A percentile compares a stretch with the other conserved stretches of the same genome.
Conservation (phyloP, 140 eudicot species). For the Bidens hawaiensis region DNA sequence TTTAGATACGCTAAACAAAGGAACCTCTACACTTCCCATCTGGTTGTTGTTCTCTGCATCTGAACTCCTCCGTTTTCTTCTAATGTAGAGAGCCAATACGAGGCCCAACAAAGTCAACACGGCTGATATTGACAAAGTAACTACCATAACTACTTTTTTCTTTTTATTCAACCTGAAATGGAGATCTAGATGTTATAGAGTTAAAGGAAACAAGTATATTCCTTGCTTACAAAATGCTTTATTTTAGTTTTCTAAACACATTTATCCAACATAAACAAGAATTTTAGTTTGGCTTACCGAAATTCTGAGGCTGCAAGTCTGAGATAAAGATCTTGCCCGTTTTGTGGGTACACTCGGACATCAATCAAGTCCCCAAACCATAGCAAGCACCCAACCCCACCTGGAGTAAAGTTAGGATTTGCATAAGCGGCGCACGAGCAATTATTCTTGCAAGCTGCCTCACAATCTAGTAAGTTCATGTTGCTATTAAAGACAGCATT, state of each 20-base stretch:
- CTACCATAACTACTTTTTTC: not conserved
- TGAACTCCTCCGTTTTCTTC: too few relatives aligned
- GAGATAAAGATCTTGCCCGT: not conserved
- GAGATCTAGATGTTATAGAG: not conserved
- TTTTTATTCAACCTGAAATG: not conserved
- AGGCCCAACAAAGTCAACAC: not conserved
- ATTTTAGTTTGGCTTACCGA: not conserved
- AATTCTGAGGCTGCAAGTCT: not conserved
- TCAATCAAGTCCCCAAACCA: not conserved
- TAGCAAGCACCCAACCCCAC: not conserved
- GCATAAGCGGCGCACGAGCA: not conserved
- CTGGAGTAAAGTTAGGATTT: not conserved
- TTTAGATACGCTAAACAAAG: too few relatives aligned
- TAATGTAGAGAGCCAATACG: too few relatives aligned
- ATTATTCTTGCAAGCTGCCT: not conserved
- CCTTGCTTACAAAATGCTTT: not conserved
- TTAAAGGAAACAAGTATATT: not conserved
- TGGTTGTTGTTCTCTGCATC: too few relatives aligned
- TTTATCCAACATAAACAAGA: too few relatives aligned
- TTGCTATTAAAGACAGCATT: not conserved
- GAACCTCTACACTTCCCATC: too few relatives aligned
- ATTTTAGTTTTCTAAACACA: not conserved
- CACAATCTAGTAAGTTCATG: not conserved
- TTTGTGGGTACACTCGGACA: not conserved
- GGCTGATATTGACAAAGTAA: not conserved